Base-by-base conservation (phyloP, 495 filamentous ascomycete species). In the Aspergillus steynii region DNA sequence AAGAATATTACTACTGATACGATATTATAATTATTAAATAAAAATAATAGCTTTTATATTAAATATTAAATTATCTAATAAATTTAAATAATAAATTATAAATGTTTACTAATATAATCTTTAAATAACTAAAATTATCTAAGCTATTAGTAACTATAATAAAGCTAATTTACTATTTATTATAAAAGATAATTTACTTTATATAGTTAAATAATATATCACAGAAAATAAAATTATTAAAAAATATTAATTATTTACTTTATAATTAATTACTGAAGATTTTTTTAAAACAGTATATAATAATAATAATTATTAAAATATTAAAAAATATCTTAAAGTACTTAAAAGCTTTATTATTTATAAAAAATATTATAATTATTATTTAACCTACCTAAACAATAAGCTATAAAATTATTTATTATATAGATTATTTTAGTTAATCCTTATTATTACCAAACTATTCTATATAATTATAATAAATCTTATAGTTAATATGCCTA, bases 121-220 rank as follows among this genome's bases (percentile, higher is more conserved):
- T 20, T n/a, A 31, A 32, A 29, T 7, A 34, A 53, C 5, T 54
- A 29, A 37, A 37, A 55, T 55, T 55, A 5, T 55, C 34, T 32
- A 34, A 32, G 34, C 34, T 37, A 48, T n/a, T 55, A 55, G n/a
- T n/a, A 34, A 31, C 20, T 20, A 20, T 55, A 55, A 55, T 55
- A n/a, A 14, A n/a, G n/a, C 32, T 5, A n/a, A 10, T 42, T 42
- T 37, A 48, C 34, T 37, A 10, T 42, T 14, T 55, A 55, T 42
- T 55, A 31, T 20, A 26, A 4, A 48, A 48, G 10, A 48, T 26
- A 26, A 48, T 48, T 3, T 48, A 48, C 3, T 48, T 4, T 48
- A 48, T 48, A 48, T 48, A 48, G 10, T 48, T n/a, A 48, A 48
- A 26, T 48, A 14, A 4, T 48, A 48, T 55, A 42, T 55, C 7